Conservation (phyloP, 441 rosid species). For the Pelargonium australe region DNA sequence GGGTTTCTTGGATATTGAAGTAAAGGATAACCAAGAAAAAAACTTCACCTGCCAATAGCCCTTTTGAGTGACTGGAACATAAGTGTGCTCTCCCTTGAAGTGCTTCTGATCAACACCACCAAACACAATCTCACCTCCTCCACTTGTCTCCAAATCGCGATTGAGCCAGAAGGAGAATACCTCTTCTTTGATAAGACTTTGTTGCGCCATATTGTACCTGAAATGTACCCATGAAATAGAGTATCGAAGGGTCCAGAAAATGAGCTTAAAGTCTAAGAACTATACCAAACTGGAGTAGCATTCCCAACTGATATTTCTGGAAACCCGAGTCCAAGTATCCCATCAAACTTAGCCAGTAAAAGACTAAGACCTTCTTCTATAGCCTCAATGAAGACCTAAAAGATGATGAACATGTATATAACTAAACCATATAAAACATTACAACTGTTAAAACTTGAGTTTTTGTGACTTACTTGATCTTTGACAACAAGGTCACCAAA, state of each 20-base stretch:
- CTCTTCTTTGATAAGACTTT: constrained; percentile 43
- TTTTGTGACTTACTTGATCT: constrained; percentile 44
- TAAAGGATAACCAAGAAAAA: not conserved
- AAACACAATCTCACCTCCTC: constrained; percentile 68
- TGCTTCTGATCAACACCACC: constrained; percentile 67
- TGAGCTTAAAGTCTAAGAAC: not conserved
- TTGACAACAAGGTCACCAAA: constrained; percentile 58
- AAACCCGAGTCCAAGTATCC: constrained; percentile 76
- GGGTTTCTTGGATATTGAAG: not conserved
- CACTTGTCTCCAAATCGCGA: constrained; percentile 36
- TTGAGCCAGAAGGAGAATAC: constrained; percentile 79
- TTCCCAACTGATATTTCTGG: constrained; percentile 65
- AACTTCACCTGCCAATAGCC: constrained; percentile 77
- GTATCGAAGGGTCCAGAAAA: not conserved
- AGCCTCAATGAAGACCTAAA: constrained; percentile 64
- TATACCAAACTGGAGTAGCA: constrained; percentile 61
- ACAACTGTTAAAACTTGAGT: constrained; percentile 8
- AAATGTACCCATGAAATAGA: not conserved
- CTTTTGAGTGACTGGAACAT: constrained; percentile 54
- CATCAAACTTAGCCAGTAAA: constrained; percentile 61
- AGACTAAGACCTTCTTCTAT: constrained; percentile 55
- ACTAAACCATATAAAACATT: not conserved
- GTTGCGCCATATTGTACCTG: constrained; percentile 72
- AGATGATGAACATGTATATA: not conserved
- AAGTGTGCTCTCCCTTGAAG: constrained; percentile 58